A percentile compares a stretch with the other conserved stretches of the same genome.
phyloP scores from a whole-genome alignment of 2,329 filamentous ascomycete genomes.

The Apiospora kogelbergensis region DNA sequence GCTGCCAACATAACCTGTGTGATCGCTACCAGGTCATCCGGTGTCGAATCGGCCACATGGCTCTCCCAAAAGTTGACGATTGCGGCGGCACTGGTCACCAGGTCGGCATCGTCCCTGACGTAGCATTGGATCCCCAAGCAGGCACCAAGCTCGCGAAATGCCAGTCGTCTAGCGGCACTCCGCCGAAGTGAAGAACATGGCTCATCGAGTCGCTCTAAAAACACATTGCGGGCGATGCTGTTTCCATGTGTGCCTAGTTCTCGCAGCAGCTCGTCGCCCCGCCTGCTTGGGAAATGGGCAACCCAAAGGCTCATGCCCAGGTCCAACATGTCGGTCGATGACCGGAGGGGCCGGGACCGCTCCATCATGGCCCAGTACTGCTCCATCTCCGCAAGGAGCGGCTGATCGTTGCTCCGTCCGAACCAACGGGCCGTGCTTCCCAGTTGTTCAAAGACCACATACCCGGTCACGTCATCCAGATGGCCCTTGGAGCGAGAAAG shows the following conservation, averaged over 20 bases:
- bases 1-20: constrained; percentile 58
- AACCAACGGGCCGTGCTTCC: constrained; percentile 38
- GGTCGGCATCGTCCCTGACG: constrained; percentile 27
- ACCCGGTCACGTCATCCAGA: constrained; percentile 56
- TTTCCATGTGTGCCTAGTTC: not conserved
- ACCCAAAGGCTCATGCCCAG: constrained; percentile 61
- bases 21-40: constrained; percentile 49
- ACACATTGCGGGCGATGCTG: not conserved
- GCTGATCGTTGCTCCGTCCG: constrained; percentile 19
- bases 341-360: constrained; percentile 37
- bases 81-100: constrained; percentile 24
- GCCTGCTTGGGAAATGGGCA: constrained; percentile 48
- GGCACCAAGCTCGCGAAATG: constrained; percentile 56
- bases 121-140: constrained; percentile 46
- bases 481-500: constrained; percentile 54
- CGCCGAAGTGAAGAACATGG: constrained; percentile 23
- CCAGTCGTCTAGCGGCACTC: constrained; percentile 30
- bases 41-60: constrained; percentile 24
- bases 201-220: not conserved
- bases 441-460: constrained; percentile 48
- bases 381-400: constrained; percentile 47
- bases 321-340: constrained; percentile 53
- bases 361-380: constrained; percentile 51
- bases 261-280: not conserved
- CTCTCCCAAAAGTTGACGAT: constrained; percentile 36